phyloP scores from a whole-genome alignment of 805 yeast genomes.

The Pichia occidentalis region DNA sequence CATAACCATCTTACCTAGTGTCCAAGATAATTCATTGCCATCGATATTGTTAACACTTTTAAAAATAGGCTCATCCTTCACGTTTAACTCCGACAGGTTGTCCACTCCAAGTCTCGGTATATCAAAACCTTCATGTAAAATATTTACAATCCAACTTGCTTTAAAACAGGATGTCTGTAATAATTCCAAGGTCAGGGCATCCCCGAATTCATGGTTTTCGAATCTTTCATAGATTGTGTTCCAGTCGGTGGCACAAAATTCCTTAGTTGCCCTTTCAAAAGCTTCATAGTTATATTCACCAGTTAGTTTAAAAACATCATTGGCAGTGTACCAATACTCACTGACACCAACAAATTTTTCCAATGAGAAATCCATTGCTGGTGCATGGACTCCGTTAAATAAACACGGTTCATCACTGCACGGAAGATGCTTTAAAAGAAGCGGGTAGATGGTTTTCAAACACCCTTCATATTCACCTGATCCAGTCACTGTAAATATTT shows the following conservation, averaged over 20 bases:
- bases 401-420: conserved; percentile 86
- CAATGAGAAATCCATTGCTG: conserved; percentile 67
- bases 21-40: conserved; percentile 92
- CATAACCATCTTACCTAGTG: conserved; percentile 78
- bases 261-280: conserved; percentile 59
- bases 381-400: conserved; percentile 94
- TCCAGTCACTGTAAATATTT: conserved; percentile 53
- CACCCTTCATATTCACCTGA: conserved; percentile 77
- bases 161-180: conserved; percentile 83
- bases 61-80: conserved; percentile 34
- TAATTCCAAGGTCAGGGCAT: conserved; percentile 47
- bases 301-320: conserved; percentile 81
- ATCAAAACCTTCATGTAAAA: conserved; percentile 87
- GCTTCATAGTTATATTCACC: conserved; percentile 77
- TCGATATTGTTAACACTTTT: conserved; percentile 75
- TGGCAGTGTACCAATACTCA: conserved; percentile 96
- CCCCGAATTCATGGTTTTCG: conserved; percentile 48
- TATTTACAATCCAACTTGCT: conserved; percentile 87
- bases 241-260: conserved; percentile 80
- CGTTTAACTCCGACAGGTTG: conserved; percentile 8
- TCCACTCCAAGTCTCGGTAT: conserved; percentile 69
- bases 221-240: conserved; percentile 39
- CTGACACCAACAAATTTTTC: conserved; percentile 90
- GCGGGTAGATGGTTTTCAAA: conserved; percentile 62
- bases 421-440: conserved; percentile 70